phyloP scores from a whole-genome alignment of 345 rosid genomes.

The Alliaria petiolata region DNA sequence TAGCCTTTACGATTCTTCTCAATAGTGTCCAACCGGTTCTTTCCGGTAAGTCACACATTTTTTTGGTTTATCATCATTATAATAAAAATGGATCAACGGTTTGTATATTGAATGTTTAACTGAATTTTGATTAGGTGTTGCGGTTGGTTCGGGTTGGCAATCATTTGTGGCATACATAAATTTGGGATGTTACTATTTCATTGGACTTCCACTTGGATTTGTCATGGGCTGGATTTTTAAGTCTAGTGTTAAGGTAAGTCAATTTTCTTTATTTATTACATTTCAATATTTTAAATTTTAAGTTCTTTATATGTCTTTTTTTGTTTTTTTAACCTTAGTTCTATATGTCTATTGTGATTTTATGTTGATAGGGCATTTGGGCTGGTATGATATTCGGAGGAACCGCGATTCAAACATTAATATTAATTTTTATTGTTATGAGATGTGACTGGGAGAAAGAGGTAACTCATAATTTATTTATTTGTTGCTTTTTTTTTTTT shows the following conservation, averaged over 20 bases:
- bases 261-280: not conserved
- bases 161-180: slow-evolving; percentile 57
- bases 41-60: slow-evolving; percentile 43
- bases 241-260: slow-evolving; percentile 29
- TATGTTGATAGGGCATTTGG: slow-evolving; percentile 54
- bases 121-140: slow-evolving; percentile 57
- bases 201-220: slow-evolving; percentile 69
- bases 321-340: too few species aligned
- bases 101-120: not conserved
- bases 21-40: slow-evolving; percentile 88
- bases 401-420: slow-evolving; percentile 48
- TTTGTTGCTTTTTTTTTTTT: not conserved
- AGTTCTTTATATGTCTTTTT: too few species aligned
- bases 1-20: slow-evolving; percentile 80
- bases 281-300: not conserved
- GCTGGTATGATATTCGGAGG: slow-evolving; percentile 76
- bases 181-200: slow-evolving; percentile 57
- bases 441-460: slow-evolving; percentile 54
- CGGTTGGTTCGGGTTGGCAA: slow-evolving; percentile 83
- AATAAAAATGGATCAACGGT: not conserved
- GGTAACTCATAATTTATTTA: slow-evolving; percentile 40
- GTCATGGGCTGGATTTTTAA: slow-evolving; percentile 55
- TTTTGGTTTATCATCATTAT: too few species aligned
- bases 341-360: not conserved
- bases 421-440: slow-evolving; percentile 39